Evolutionary conservation across 139 green algal species (phyloP).

Genomic region (Asterochloris sp.): DNA sequence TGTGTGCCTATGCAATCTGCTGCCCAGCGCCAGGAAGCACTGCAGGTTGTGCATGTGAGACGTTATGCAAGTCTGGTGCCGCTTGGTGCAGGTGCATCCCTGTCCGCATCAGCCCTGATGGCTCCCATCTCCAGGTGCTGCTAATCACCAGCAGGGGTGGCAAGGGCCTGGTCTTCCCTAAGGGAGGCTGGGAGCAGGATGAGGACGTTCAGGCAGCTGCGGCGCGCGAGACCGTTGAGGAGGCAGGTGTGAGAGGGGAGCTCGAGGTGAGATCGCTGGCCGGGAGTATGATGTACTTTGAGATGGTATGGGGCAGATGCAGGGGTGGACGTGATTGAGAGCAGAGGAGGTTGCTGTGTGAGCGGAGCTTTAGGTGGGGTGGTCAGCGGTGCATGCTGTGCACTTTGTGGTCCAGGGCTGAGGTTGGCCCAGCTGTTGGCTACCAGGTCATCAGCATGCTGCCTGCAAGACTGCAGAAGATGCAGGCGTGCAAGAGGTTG

Average conservation of each 20-base stretch:
- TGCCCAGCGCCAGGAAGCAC: background rate
- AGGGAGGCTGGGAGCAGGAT: slow-evolving; percentile 92
- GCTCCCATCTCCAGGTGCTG: slow-evolving; percentile 52
- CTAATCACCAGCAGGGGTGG: slow-evolving; percentile 72
- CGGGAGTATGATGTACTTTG: background rate
- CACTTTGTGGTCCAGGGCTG: background rate
- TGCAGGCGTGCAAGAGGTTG: too few relatives aligned
- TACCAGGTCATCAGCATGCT: background rate
- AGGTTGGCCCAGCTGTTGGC: too few relatives aligned
- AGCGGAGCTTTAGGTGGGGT: too few relatives aligned
- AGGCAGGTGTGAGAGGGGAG: slow-evolving; percentile 81
- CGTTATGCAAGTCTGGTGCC: background rate
- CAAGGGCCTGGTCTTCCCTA: slow-evolving; percentile 80
- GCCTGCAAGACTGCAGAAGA: too few relatives aligned
- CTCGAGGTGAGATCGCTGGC: slow-evolving; percentile 58
- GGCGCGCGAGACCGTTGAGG: slow-evolving; percentile 84
- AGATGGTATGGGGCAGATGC: too few relatives aligned
- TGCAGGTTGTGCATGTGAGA: background rate
- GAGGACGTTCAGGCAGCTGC: slow-evolving; percentile 83
- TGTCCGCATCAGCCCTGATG: slow-evolving; percentile 35
- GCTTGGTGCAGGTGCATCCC: slow-evolving; percentile 72
- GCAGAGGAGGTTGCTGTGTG: too few relatives aligned
- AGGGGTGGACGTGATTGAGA: too few relatives aligned
- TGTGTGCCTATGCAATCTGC: background rate
- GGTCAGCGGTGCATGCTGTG: too few relatives aligned